Conservation (phyloP, 2,329 filamentous ascomycete species). For the Teratosphaeria epicoccoides region DNA sequence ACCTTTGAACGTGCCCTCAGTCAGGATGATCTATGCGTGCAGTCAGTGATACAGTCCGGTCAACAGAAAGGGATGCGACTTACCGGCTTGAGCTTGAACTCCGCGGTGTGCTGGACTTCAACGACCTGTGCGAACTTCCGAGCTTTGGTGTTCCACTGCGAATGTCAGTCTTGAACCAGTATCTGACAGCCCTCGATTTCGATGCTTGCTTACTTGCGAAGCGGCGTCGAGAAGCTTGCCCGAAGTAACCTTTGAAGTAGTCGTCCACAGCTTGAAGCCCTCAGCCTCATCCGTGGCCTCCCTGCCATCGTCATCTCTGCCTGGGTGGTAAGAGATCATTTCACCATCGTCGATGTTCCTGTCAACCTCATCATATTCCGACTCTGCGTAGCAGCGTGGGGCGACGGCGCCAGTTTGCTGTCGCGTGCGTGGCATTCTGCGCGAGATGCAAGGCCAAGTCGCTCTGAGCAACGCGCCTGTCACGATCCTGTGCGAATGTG, state of each 20-base stretch:
- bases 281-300: background rate
- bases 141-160: conserved; percentile 2
- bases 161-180: background rate
- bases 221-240: background rate
- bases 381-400: background rate
- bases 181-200: background rate
- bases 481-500: too few species aligned
- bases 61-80: conserved; percentile 1
- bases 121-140: conserved; percentile 1
- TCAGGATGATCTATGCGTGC: conserved; percentile 6
- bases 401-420: background rate
- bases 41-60: background rate
- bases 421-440: background rate
- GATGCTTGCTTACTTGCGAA: background rate
- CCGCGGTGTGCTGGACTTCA: conserved; percentile 2
- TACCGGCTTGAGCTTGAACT: conserved; percentile 6
- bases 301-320: background rate
- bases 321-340: background rate
- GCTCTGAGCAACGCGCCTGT: too few species aligned
- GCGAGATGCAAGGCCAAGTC: too few species aligned
- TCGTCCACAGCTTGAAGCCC: conserved; percentile 1
- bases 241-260: background rate
- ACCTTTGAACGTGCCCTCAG: conserved; percentile 11
- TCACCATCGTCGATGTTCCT: too few species aligned
- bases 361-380: background rate